These are phyloP conservation scores for Helminthosporium solani DNA, from an alignment of 2,329 filamentous ascomycete species.

Conservation along the genomic window DNA sequence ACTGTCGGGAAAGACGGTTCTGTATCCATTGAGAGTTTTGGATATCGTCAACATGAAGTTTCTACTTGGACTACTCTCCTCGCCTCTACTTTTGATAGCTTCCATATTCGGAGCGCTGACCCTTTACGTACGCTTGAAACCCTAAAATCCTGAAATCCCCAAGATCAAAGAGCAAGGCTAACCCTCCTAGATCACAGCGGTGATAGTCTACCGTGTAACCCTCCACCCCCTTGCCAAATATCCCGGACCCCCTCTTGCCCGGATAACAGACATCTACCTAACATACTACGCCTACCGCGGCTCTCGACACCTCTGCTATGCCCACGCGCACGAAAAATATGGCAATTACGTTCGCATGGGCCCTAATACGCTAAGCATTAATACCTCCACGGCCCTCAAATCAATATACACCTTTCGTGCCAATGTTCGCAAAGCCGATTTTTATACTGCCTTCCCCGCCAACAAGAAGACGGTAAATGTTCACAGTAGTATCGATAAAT, in stretches of 20 bases:
- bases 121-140: constrained; percentile 24
- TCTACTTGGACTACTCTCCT: constrained; percentile 22
- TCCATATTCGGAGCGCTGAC: constrained; percentile 24
- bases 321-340: constrained; percentile 69
- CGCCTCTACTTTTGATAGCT: constrained; percentile 28
- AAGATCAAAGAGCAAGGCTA: constrained; percentile 1
- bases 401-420: constrained; percentile 52
- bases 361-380: constrained; percentile 76
- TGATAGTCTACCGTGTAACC: constrained; percentile 43
- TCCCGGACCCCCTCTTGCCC: constrained; percentile 46
- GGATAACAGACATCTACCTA: constrained; percentile 40
- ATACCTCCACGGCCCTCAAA: constrained; percentile 59
- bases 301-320: constrained; percentile 72
- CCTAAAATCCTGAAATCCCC: not conserved
- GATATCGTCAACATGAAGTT: constrained; percentile 20
- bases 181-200: constrained; percentile 19
- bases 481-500: constrained; percentile 48
- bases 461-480: constrained; percentile 46
- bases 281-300: constrained; percentile 72
- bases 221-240: constrained; percentile 48
- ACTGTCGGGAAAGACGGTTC: not conserved
- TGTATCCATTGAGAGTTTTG: constrained; percentile 2
- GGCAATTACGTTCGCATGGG: constrained; percentile 73
- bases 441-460: constrained; percentile 51
- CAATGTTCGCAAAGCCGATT: constrained; percentile 52